A percentile compares a stretch with the other conserved stretches of the same genome.
These are phyloP conservation scores for Colletotrichum magnum DNA, from an alignment of 2,329 filamentous ascomycete genomes.

Conservation along the genomic window DNA sequence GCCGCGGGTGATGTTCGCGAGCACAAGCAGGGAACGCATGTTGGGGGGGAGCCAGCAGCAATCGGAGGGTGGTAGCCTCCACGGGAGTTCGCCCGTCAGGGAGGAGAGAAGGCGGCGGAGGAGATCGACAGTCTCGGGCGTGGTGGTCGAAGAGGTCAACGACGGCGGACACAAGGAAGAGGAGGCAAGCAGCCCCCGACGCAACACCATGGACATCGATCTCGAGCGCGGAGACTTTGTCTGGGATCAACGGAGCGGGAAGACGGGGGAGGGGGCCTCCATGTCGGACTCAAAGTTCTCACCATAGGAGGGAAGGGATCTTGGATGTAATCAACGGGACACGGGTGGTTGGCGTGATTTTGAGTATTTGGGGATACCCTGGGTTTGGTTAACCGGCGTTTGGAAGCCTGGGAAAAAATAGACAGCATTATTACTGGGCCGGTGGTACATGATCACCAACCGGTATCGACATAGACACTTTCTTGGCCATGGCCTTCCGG, in stretches of 20 bases:
- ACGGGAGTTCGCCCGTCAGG: neutral
- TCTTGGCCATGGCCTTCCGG: too few relatives aligned
- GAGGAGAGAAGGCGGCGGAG: neutral
- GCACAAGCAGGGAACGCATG: neutral
- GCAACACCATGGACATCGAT: conserved; percentile 10
- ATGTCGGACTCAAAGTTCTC: neutral
- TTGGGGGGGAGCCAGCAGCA: neutral
- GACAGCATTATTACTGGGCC: too few relatives aligned
- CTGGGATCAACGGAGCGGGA: neutral
- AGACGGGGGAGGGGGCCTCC: neutral
- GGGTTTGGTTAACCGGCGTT: neutral
- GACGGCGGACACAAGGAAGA: too few relatives aligned
- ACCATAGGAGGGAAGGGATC: neutral
- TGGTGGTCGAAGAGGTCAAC: neutral
- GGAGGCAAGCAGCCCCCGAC: neutral
- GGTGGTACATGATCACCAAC: too few relatives aligned
- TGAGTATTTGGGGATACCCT: conserved; percentile 12
- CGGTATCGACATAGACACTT: neutral
- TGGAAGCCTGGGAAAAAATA: neutral
- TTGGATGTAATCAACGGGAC: neutral
- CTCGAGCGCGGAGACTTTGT: conserved; percentile 11
- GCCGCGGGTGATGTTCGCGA: neutral
- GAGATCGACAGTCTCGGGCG: neutral
- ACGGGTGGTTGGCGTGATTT: neutral
- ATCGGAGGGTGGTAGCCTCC: neutral